Conservation (phyloP, 2,329 filamentous ascomycete genomes). For the Parastagonospora nodorum region DNA sequence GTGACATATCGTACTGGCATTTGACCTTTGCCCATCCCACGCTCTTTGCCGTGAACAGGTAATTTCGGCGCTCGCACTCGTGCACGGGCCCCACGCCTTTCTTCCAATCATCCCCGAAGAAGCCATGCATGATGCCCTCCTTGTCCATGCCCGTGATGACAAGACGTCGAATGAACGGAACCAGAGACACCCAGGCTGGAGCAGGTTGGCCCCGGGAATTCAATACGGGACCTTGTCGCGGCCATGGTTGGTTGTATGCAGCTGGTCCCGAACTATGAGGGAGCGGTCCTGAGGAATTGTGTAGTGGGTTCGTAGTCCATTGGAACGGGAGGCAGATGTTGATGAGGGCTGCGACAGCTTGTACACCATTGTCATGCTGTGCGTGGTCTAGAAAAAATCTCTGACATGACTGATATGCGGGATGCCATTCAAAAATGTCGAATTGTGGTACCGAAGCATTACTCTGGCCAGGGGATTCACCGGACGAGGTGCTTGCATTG, state of each 20-base stretch:
- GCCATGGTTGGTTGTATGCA: slow-evolving; percentile 49
- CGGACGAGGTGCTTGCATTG: slow-evolving; percentile 28
- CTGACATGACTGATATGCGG: slow-evolving; percentile 86
- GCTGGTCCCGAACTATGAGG: slow-evolving; percentile 38
- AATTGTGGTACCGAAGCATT: slow-evolving; percentile 52
- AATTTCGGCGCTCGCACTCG: slow-evolving; percentile 90
- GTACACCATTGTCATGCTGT: slow-evolving; percentile 80
- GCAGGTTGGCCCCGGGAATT: slow-evolving; percentile 44
- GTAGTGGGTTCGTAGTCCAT: slow-evolving; percentile 59
- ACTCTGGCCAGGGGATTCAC: slow-evolving; percentile 26
- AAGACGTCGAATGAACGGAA: slow-evolving; percentile 88
- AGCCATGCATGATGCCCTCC: slow-evolving; percentile 84
- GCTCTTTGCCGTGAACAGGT: slow-evolving; percentile 92
- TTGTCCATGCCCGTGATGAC: slow-evolving; percentile 91
- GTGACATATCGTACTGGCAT: slow-evolving; percentile 84
- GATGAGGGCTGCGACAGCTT: slow-evolving; percentile 86
- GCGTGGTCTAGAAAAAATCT: slow-evolving; percentile 91
- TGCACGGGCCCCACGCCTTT: slow-evolving; percentile 80
- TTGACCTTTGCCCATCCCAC: slow-evolving; percentile 90
- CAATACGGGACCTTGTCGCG: slow-evolving; percentile 46
- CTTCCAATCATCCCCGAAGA: slow-evolving; percentile 94
- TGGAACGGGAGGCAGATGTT: slow-evolving; percentile 93
- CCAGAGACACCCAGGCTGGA: slow-evolving; percentile 66
- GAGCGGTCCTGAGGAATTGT: slow-evolving; percentile 40
- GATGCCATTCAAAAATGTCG: slow-evolving; percentile 92